These are phyloP conservation scores for Geotrichum ghanense DNA, from an alignment of 805 yeast genomes.

Conservation along the genomic window DNA sequence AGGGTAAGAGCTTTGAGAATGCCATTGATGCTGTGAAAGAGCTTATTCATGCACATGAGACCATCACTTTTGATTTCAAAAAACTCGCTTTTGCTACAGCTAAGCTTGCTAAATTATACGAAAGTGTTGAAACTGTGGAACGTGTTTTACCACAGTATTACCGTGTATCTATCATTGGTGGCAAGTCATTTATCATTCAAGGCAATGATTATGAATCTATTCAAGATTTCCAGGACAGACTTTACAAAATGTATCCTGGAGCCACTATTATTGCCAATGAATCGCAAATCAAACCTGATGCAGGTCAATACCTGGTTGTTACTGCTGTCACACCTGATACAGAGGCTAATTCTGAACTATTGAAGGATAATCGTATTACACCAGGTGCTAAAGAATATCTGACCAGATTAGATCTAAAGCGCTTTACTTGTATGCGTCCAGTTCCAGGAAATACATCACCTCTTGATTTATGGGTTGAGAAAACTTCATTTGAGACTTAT, in stretches of 20 bases:
- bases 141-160: slow-evolving; percentile 68
- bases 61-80: slow-evolving; percentile 59
- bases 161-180: slow-evolving; percentile 71
- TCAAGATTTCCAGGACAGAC: slow-evolving; percentile 66
- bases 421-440: slow-evolving; percentile 58
- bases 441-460: slow-evolving; percentile 64
- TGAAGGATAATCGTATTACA: neutral
- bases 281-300: slow-evolving; percentile 47
- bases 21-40: slow-evolving; percentile 73
- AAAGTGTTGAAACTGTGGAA: slow-evolving; percentile 57
- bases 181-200: slow-evolving; percentile 69
- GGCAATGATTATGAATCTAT: slow-evolving; percentile 83
- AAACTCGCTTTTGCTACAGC: slow-evolving; percentile 64
- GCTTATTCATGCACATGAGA: slow-evolving; percentile 61
- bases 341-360: neutral
- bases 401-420: slow-evolving; percentile 59
- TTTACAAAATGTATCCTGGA: slow-evolving; percentile 69
- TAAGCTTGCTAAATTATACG: slow-evolving; percentile 56
- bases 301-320: slow-evolving; percentile 69
- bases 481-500: slow-evolving; percentile 62
- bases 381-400: slow-evolving; percentile 44
- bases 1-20: slow-evolving; percentile 66
- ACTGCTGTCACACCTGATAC: slow-evolving; percentile 56
- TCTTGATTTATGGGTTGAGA: slow-evolving; percentile 83
- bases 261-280: slow-evolving; percentile 54